These are phyloP conservation scores for Firmiana major DNA, from an alignment of 345 rosid species.

Conservation along the genomic window DNA sequence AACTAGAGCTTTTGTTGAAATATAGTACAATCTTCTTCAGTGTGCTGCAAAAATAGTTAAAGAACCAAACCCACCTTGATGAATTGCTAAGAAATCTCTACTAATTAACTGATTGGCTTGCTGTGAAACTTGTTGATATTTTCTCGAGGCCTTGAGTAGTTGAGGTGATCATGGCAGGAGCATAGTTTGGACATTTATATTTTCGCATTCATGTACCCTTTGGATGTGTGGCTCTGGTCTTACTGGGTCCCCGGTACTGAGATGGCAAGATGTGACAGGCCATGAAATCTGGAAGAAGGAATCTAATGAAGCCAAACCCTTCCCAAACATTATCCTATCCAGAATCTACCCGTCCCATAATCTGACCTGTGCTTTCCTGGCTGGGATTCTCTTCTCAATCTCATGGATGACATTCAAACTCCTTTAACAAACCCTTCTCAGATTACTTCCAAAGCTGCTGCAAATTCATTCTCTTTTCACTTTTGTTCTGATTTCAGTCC, in stretches of 20 bases:
- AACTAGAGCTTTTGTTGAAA: no score
- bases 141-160: no score
- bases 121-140: no score
- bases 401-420: conserved; percentile 25
- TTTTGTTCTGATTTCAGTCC: background rate
- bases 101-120: no score
- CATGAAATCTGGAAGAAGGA: background rate
- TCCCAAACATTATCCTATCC: conserved; percentile 40
- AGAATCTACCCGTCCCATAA: conserved; percentile 26
- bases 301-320: conserved; percentile 18
- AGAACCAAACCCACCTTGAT: no score
- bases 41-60: no score
- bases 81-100: no score
- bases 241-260: conserved; percentile 9
- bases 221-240: background rate
- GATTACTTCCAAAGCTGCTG: background rate
- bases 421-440: background rate
- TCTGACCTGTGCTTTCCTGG: conserved; percentile 13
- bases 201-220: background rate
- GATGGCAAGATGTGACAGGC: conserved; percentile 24
- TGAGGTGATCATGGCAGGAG: no score
- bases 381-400: conserved; percentile 16
- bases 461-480: background rate
- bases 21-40: no score
- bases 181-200: background rate